phyloP scores from a whole-genome alignment of 495 filamentous ascomycete species.

The Pseudomonodictys pantanalensis region DNA sequence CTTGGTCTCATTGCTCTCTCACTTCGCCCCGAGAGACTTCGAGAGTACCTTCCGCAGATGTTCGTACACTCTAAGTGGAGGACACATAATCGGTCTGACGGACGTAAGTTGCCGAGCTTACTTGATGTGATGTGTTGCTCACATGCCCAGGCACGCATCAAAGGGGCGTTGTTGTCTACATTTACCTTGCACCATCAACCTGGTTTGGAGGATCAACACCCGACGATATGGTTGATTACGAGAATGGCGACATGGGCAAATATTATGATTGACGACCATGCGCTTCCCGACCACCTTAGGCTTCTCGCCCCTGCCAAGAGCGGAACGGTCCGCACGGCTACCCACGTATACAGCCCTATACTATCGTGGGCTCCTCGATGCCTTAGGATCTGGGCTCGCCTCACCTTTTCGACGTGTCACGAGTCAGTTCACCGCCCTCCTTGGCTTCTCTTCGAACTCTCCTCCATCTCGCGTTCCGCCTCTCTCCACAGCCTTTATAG shows the following conservation, averaged over 20 bases:
- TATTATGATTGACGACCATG: conserved; percentile 15
- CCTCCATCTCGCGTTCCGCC: too few species aligned
- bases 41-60: not conserved
- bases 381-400: too few species aligned
- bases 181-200: conserved; percentile 11
- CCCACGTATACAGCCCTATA: not conserved
- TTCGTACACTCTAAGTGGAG: conserved; percentile 18
- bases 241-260: conserved; percentile 17
- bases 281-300: not conserved
- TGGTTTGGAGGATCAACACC: conserved; percentile 1
- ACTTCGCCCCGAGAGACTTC: not conserved
- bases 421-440: too few species aligned
- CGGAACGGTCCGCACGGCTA: not conserved
- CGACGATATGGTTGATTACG: conserved; percentile 13
- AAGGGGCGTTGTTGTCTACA: conserved; percentile 25
- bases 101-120: too few species aligned
- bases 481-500: too few species aligned
- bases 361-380: too few species aligned
- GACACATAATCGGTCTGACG: not conserved
- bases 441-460: too few species aligned
- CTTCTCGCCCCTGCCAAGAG: conserved; percentile 7
- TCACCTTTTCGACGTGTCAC: too few species aligned
- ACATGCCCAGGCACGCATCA: conserved; percentile 5
- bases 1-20: conserved; percentile 37
- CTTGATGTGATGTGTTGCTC: not conserved